These are phyloP conservation scores for Secale cereale DNA, from an alignment of 176 grass and related monocot species.

Conservation along the genomic window DNA sequence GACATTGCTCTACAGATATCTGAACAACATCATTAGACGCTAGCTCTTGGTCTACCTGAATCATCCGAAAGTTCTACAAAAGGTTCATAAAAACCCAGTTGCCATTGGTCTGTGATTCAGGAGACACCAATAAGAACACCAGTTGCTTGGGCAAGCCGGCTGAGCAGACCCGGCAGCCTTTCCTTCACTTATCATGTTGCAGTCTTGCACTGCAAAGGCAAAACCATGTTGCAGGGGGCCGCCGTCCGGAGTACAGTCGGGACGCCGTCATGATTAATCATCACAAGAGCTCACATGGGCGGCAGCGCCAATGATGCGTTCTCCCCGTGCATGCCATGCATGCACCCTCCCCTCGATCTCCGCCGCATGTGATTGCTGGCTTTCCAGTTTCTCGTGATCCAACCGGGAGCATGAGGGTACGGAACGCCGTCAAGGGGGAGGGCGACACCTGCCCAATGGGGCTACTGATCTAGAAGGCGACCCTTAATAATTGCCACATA, in stretches of 20 bases:
- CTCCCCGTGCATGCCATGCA: not conserved
- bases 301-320: not conserved
- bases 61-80: not conserved
- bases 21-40: too few species aligned
- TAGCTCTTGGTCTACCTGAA: not conserved
- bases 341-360: not conserved
- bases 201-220: too few species aligned
- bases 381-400: not conserved
- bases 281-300: constrained; percentile 1
- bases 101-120: not conserved
- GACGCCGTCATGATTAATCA: not conserved
- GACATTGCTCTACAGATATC: too few species aligned
- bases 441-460: not conserved
- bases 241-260: not conserved
- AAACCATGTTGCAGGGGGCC: too few species aligned
- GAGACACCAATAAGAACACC: not conserved
- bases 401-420: not conserved
- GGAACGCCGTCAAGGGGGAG: not conserved
- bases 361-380: constrained; percentile 12
- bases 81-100: not conserved
- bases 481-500: not conserved
- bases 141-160: not conserved
- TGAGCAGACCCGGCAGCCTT: not conserved
- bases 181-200: too few species aligned
- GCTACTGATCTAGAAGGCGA: not conserved